These are phyloP conservation scores for Zasmidium citrigriseum DNA, from an alignment of 2,329 filamentous ascomycete species.

Conservation along the genomic window DNA sequence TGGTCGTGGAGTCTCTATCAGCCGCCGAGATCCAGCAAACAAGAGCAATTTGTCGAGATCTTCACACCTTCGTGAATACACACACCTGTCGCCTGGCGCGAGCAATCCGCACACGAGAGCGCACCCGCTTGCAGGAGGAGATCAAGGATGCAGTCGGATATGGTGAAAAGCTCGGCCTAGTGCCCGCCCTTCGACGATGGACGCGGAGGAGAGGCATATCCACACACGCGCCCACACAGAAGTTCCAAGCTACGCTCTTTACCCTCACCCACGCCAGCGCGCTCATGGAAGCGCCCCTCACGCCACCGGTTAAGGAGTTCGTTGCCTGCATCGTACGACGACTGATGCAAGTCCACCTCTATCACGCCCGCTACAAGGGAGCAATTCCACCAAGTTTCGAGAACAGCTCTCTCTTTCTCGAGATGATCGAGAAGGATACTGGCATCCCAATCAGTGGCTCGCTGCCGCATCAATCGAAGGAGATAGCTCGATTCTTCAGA, in stretches of 20 bases:
- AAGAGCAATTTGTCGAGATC: not conserved
- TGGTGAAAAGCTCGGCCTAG: not conserved
- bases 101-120: not conserved
- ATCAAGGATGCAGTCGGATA: not conserved
- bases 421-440: not conserved
- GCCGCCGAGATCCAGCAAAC: not conserved
- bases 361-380: not conserved
- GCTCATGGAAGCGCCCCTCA: not conserved
- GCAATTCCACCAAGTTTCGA: not conserved
- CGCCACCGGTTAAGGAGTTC: too few species aligned
- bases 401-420: not conserved
- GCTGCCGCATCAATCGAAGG: not conserved
- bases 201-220: not conserved
- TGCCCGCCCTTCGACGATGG: not conserved
- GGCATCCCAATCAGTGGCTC: too few species aligned
- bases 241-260: not conserved
- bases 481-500: not conserved
- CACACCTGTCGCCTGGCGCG: not conserved
- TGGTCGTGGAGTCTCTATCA: not conserved
- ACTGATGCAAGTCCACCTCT: not conserved
- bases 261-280: not conserved
- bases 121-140: not conserved
- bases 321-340: not conserved
- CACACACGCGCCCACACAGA: not conserved
- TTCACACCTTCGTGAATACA: not conserved